A percentile compares a stretch with the other conserved stretches of the same genome.
Conservation (phyloP, 306 rosid species). For the Corylus avellana region DNA sequence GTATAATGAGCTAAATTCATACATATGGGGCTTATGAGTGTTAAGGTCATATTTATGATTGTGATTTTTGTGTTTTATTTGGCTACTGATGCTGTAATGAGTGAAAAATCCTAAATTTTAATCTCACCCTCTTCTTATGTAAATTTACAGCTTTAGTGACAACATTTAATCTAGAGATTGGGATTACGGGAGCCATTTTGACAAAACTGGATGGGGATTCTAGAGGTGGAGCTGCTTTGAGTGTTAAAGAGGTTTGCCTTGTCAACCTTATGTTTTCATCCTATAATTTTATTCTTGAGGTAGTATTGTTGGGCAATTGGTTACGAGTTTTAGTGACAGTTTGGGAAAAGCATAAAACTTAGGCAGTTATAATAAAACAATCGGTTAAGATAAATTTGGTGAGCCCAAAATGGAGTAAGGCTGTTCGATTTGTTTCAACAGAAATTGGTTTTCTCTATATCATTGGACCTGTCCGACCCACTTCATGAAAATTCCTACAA, state of each 20-base stretch:
- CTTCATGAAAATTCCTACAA: background rate
- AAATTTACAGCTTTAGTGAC: conserved; percentile 76
- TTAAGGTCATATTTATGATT: background rate
- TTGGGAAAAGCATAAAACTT: conserved; percentile 2
- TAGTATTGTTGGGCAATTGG: background rate
- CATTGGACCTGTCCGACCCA: background rate
- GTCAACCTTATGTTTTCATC: conserved; percentile 18
- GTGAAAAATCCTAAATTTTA: conserved; percentile 19
- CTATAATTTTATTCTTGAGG: conserved; percentile 16
- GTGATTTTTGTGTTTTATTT: background rate
- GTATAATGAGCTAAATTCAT: background rate
- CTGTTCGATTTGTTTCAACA: background rate
- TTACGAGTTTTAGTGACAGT: background rate
- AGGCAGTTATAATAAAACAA: background rate
- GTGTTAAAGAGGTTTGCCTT: conserved; percentile 85
- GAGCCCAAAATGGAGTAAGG: background rate
- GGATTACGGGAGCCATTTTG: conserved; percentile 97
- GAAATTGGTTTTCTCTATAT: background rate
- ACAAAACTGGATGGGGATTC: conserved; percentile 99
- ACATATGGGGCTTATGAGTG: conserved; percentile 7
- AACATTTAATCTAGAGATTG: conserved; percentile 93
- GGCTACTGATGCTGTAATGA: background rate
- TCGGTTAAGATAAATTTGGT: background rate
- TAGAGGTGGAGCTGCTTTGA: conserved; percentile 98
- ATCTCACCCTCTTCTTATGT: conserved; percentile 28